Evolutionary conservation across 371 early-diverging fungal species (phyloP), one percentile per base, ranked within the genome.

Genomic region (Mucor piriformis): DNA sequence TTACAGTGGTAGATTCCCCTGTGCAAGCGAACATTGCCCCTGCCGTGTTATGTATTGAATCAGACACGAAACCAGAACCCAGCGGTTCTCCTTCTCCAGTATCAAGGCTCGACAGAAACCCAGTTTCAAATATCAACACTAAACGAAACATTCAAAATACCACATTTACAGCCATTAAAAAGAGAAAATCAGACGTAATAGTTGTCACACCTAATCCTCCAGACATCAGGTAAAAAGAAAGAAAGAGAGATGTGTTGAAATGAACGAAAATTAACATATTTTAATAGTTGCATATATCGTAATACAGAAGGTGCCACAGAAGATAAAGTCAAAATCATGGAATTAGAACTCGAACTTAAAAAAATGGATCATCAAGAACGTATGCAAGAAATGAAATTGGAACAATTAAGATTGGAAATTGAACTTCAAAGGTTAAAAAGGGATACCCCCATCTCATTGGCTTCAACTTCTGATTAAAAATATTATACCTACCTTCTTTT

Each of bases 301-400:
- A 24, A 11, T 6, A 46, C 46, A 46, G 24, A 46, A 15, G 25
- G 46, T 46, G 24, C 24, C 20, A 25, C 59, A 18, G 65, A 67
- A 34, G 67, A 64, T 21, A 57, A 52, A 50, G 21, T 67, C 5
- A 61, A 48, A 47, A 27, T 59, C 2, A 56, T 68, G 61, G 61
- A 67, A 42, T 16, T 68, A 50, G 68, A 72, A 38, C 37, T 72
- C 1, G 66, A 65, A 51, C 38, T 46, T 25, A 73, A 69, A 37
- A 61, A 56, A 23, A 73, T 73, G 73, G 64, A 73, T n/a, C 73
- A 73, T 50, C 64, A 73, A 51, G 73, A 73, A 18, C 66, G 69
- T 23, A 73, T 73, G 73, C 73, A 73, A 48, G 59, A 64, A 35
- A 73, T 73, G 73, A 69, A 69, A 42, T 53, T 73, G 44, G 73